A percentile compares a stretch with the other conserved stretches of the same genome.
Evolutionary conservation across 2,329 filamentous ascomycete genomes (phyloP).

Genomic region (Chrysoporthe austroafricana): DNA sequence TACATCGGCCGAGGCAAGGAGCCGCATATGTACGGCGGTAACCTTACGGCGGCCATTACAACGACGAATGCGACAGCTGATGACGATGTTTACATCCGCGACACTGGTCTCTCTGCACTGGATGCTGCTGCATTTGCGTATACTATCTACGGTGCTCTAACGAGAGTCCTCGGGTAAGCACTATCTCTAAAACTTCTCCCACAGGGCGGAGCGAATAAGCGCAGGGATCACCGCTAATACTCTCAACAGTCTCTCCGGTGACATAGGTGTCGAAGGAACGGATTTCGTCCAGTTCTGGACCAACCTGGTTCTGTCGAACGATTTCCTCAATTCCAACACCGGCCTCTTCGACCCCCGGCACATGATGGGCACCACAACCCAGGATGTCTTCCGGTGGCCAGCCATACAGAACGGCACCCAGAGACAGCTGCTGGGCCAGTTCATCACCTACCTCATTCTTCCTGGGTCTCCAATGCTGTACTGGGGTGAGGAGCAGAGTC

Average conservation of each 20-base stretch:
- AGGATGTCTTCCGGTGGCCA: slow-evolving; percentile 69
- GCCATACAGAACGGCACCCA: slow-evolving; percentile 59
- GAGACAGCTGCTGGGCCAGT: slow-evolving; percentile 59
- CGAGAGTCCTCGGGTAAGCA: slow-evolving; percentile 63
- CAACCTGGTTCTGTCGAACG: slow-evolving; percentile 58
- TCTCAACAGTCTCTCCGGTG: slow-evolving; percentile 35
- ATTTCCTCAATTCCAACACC: slow-evolving; percentile 60
- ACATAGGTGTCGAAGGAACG: slow-evolving; percentile 16
- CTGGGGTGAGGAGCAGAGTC: slow-evolving; percentile 67
- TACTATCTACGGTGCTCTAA: slow-evolving; percentile 62
- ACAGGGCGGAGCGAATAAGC: no score
- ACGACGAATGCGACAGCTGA: slow-evolving; percentile 47
- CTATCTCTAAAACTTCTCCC: slow-evolving; percentile 44
- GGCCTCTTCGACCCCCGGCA: slow-evolving; percentile 65
- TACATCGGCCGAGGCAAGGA: slow-evolving; percentile 66
- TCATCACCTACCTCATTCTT: slow-evolving; percentile 61
- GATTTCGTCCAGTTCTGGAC: slow-evolving; percentile 59
- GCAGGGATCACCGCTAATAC: no score
- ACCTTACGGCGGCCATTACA: slow-evolving; percentile 51
- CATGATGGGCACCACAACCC: slow-evolving; percentile 65
- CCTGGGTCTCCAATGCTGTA: slow-evolving; percentile 63
- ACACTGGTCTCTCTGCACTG: slow-evolving; percentile 54
- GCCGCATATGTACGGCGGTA: slow-evolving; percentile 53
- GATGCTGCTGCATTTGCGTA: slow-evolving; percentile 68
- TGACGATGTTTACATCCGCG: slow-evolving; percentile 54